Evolutionary conservation across 352 stramenopile genomes (phyloP).

Genomic region (Ochromonadaceae sp.): DNA sequence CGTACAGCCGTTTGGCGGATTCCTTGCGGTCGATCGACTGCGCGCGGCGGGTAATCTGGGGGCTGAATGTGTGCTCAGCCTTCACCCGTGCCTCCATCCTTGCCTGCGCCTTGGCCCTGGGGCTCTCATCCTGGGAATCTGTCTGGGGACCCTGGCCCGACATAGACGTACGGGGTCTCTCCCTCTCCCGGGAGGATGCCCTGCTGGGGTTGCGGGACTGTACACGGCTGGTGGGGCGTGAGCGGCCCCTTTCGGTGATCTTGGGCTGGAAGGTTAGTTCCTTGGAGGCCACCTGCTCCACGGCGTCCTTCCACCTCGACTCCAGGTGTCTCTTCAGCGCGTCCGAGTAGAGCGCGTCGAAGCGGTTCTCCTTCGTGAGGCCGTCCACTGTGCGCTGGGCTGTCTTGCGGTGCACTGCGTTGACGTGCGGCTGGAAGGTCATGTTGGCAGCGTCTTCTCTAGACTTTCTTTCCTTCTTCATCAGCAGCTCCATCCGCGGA

Average conservation of each 20-base stretch:
- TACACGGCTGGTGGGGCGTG: neutral
- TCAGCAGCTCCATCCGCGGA: too few relatives aligned
- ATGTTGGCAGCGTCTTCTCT: neutral
- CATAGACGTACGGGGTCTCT: too few relatives aligned
- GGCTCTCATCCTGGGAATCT: too few relatives aligned
- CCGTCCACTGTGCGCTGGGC: neutral
- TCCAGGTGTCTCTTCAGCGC: neutral
- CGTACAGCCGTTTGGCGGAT: too few relatives aligned
- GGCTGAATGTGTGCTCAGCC: too few relatives aligned
- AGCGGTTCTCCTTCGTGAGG: neutral
- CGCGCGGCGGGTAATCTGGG: neutral
- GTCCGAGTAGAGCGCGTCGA: constrained; percentile 8
- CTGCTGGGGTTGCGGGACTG: too few relatives aligned
- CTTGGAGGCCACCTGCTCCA: neutral
- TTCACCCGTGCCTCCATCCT: too few relatives aligned
- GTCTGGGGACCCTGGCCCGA: too few relatives aligned
- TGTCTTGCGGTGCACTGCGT: neutral
- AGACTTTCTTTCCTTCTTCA: neutral
- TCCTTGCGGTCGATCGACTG: constrained; percentile 1
- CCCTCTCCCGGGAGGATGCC: too few relatives aligned
- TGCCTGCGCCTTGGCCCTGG: too few relatives aligned
- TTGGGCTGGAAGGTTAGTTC: constrained; percentile 5
- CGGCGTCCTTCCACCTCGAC: neutral
- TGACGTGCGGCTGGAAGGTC: neutral
- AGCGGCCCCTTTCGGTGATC: neutral